Conservation (phyloP, 1,284 basidiomycete genomes). For the Pseudozyma sp. region DNA sequence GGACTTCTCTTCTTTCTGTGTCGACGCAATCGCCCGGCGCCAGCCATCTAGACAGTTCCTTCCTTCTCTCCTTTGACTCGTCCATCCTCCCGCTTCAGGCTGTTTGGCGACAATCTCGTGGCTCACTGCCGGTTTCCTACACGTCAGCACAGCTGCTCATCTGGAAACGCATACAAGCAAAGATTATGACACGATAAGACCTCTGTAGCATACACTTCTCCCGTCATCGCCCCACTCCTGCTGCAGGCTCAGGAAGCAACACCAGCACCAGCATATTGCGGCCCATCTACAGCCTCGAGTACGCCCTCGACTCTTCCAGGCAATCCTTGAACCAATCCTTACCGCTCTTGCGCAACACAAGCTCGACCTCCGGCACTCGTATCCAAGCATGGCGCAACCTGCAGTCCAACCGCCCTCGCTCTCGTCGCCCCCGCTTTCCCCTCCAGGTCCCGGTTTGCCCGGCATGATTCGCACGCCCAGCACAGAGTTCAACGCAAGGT, state of each 20-base stretch:
- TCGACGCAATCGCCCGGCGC: no score
- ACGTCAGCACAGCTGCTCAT: not conserved
- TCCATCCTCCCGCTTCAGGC: no score
- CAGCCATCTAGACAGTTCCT: no score
- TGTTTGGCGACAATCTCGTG: no score
- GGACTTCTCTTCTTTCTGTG: no score
- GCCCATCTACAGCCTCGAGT: slow-evolving; percentile 5
- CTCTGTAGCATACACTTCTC: slow-evolving; percentile 4
- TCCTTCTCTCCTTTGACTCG: no score
- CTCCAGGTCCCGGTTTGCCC: slow-evolving; percentile 8
- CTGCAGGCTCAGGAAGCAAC: slow-evolving; percentile 1
- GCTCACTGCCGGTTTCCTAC: no score
- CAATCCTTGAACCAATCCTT: no score
- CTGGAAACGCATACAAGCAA: not conserved
- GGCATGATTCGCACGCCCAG: slow-evolving; percentile 15
- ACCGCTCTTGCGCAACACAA: no score
- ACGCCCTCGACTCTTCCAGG: no score
- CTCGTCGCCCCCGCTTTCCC: slow-evolving; percentile 40
- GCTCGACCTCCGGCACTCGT: no score
- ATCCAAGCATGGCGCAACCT: slow-evolving; percentile 33
- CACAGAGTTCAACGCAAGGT: slow-evolving; percentile 8
- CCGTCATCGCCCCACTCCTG: not conserved
- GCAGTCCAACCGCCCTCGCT: slow-evolving; percentile 34
- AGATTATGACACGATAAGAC: slow-evolving; percentile 7
- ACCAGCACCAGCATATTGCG: not conserved